Percentiles rank a stretch among this genome's conserved stretches.
These are phyloP conservation scores for Kitagawia praeruptora DNA, from an alignment of 129 eudicot species.

Conservation along the genomic window DNA sequence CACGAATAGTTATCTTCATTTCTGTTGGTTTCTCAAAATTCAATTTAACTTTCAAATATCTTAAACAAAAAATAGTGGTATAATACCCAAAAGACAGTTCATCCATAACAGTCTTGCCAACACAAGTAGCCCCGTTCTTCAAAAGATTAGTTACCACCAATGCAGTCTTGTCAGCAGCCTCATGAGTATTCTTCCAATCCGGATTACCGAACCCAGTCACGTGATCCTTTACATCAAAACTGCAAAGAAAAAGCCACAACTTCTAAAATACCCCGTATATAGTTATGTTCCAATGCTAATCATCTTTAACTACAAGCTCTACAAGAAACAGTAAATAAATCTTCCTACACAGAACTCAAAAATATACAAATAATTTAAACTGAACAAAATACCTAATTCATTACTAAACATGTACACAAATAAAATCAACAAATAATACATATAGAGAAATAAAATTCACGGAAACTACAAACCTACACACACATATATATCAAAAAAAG, in stretches of 20 bases:
- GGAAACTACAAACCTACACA: neutral
- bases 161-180: constrained; percentile 72
- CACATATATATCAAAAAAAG: neutral
- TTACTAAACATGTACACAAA: too few species aligned
- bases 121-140: constrained; percentile 76
- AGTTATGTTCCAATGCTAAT: neutral
- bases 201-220: constrained; percentile 78
- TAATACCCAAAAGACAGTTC: constrained; percentile 74
- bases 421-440: too few species aligned
- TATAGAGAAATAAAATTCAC: neutral
- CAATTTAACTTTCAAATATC: neutral
- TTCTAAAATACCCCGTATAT: neutral
- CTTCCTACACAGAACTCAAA: neutral
- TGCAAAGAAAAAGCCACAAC: constrained; percentile 17
- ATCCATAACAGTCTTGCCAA: constrained; percentile 78
- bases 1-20: neutral
- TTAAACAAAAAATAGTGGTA: neutral
- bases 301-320: neutral
- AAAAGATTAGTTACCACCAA: constrained; percentile 56
- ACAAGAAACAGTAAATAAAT: too few species aligned
- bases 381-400: neutral
- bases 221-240: constrained; percentile 78
- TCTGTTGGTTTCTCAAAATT: neutral
- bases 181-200: constrained; percentile 80
- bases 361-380: neutral